Conservation (phyloP, 139 green algal species). For the Micromonas pusilla region DNA sequence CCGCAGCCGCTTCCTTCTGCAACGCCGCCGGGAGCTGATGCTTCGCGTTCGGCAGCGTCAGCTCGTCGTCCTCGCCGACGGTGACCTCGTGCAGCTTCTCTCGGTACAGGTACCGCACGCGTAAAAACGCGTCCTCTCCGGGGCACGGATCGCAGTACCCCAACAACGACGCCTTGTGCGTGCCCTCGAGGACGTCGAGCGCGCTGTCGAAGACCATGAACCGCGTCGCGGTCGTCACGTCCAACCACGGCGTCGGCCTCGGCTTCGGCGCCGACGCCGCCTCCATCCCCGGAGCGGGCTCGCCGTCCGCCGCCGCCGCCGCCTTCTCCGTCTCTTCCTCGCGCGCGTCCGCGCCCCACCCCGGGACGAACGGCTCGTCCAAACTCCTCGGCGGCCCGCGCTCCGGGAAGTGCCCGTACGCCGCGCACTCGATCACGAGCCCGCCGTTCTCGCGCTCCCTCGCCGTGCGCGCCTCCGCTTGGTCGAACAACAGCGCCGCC, state of each 20-base stretch:
- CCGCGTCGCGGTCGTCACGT: slow-evolving; percentile 3
- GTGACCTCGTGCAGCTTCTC: background rate
- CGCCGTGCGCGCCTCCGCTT: background rate
- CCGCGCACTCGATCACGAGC: slow-evolving; percentile 2
- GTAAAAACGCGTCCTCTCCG: slow-evolving; percentile 7
- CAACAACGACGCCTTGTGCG: background rate
- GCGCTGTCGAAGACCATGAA: slow-evolving; percentile 9
- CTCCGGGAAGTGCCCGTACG: slow-evolving; percentile 9
- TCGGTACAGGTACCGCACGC: slow-evolving; percentile 24
- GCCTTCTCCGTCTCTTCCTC: background rate
- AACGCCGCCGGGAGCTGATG: background rate
- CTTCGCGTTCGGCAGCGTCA: background rate
- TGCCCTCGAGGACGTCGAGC: slow-evolving; percentile 18
- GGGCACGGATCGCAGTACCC: slow-evolving; percentile 22
- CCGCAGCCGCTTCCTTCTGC: background rate
- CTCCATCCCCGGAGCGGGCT: background rate
- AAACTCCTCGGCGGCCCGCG: no score
- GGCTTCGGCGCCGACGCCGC: background rate
- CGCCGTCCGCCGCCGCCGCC: slow-evolving; percentile 2
- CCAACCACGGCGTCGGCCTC: slow-evolving; percentile 6
- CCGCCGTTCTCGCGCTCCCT: background rate
- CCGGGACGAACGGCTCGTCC: background rate
- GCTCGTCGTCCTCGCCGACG: slow-evolving; percentile 8
- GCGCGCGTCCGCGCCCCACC: background rate
- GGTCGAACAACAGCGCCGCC: background rate